Base-by-base conservation (phyloP, 805 yeast genomes). In the Saccharomycopsis synnaedendra region DNA sequence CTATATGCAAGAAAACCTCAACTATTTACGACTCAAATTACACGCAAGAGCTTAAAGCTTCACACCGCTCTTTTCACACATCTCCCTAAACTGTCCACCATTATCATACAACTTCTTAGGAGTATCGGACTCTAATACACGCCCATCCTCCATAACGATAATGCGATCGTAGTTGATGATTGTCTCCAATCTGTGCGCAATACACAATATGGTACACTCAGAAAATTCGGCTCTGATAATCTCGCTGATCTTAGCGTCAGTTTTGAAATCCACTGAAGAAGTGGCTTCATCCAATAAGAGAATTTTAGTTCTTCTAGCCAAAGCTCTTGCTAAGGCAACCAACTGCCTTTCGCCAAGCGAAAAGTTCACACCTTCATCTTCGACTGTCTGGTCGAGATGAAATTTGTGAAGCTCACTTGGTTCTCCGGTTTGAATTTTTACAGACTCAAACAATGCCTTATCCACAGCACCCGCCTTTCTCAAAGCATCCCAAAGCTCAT, bases 231-330 rank as follows among this genome's bases (percentile, higher is more conserved):
- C 67, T 11, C 76, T 69, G 50, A 83, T 84, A 3, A 95, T 84
- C n/a, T 68, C 55, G 61, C 88, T 96, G 54, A 87, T 83, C 60
- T 75, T 75, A 3, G 82, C 71, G 62, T 87, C 96, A 0, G 96
- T 86, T 58, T 83, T 87, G 58, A 84, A 87, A 64, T 87, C 96
- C 53, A 88, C 86, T 43, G 80, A 74, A 0, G 83, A 76, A 0
- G 87, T 80, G 30, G 86, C 96, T 65, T 88, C 96, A 62, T 87
- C 96, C 49, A 87, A 65, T 49, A 88, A 85, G 50, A 87, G 68
- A 49, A 87, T 80, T 60, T 78, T 80, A 3, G 93, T 74, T 32
- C 81, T 75, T 40, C 88, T 72, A 44, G 87, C 80, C 59, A 88
- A 68, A 0, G 95, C 93, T 56, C 96, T 73, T 3, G 94, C 89